phyloP scores from a whole-genome alignment of 169 alveolate species.

The Cryptosporidium viatorum region DNA sequence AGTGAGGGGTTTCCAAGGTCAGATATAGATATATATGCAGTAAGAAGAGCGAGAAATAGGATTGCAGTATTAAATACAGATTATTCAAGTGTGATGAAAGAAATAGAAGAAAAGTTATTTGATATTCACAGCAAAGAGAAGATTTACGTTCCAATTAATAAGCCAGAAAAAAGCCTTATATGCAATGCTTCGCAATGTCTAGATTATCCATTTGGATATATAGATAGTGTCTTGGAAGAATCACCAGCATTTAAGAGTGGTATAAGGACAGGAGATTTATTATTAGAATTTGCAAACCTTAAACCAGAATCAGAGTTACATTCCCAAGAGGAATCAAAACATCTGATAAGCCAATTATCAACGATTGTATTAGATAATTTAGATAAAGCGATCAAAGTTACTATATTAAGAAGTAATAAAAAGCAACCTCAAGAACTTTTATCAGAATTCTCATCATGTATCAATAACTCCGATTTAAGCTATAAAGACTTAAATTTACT shows the following conservation, averaged over 20 bases:
- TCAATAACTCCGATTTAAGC: background rate
- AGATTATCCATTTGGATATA: constrained; percentile 38
- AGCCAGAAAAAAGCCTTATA: background rate
- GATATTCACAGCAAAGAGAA: constrained; percentile 46
- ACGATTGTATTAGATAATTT: background rate
- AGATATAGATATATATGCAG: constrained; percentile 59
- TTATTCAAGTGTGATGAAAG: constrained; percentile 40
- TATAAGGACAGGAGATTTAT: constrained; percentile 41
- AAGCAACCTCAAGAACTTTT: background rate
- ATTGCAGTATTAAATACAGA: constrained; percentile 59
- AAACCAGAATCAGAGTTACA: constrained; percentile 13
- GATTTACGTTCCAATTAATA: constrained; percentile 13
- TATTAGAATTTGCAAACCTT: constrained; percentile 24
- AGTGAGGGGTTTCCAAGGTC: constrained; percentile 73
- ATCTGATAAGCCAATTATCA: background rate
- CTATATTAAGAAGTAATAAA: constrained; percentile 18
- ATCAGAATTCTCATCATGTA: background rate
- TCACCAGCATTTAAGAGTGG: constrained; percentile 72
- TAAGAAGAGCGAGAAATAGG: constrained; percentile 69
- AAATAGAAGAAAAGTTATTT: constrained; percentile 40
- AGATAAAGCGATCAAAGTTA: constrained; percentile 11
- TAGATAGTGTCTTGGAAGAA: constrained; percentile 33
- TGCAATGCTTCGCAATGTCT: background rate
- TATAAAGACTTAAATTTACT: background rate
- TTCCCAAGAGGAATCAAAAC: constrained; percentile 49